Base-by-base conservation (phyloP, 1,284 basidiomycete species). In the Macrocybe sp. region DNA sequence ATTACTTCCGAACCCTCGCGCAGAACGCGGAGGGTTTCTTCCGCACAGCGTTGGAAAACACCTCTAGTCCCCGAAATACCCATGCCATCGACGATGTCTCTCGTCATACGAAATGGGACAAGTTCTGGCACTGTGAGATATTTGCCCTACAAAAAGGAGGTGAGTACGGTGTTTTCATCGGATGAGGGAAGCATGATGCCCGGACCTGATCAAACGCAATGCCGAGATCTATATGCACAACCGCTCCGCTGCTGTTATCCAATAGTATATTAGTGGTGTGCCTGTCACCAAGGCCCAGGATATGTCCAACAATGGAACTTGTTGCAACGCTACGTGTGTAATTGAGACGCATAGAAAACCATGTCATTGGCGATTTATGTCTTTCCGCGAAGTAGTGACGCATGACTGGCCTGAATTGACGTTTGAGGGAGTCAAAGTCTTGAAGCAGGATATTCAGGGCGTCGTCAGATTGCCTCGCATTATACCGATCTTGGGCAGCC, bases 161-260 rank as follows among this genome's bases (percentile, higher is more conserved):
- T 22, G 22, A 22, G 22, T 16, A 41, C n/a, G 14, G 39, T 30
- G 22, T 37, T 22, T 33, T 29, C 37, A 42, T 38, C 29, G 12
- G 22, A 46, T 39, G 3, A 28, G 33, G 48, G 34, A 45, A 47
- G 29, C 33, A 30, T 12, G 3, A 11, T 35, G 11, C 7, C 57
- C 76, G 58, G 50, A 89, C 92, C 72, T 93, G 92, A 56, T 97
- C 97, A 65, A 99, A 99, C 0, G 94, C 93, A 47, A 98, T 92
- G 2, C 96, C 96, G 31, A 99, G 78, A 67, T 99, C 96, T 46
- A 99, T 99, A 63, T 97, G 91, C 4, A 95, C 81, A 32, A 96
- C 75, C 64, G 98, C 93, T 16, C 96, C 96, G 8, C 80, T 85
- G 33, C 66, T 66, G 49, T 81, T 81, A 64, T 98, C 94, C 48